Evolutionary conservation across 148 eudicot genomes (phyloP).

Genomic region (Cornus kousa): DNA sequence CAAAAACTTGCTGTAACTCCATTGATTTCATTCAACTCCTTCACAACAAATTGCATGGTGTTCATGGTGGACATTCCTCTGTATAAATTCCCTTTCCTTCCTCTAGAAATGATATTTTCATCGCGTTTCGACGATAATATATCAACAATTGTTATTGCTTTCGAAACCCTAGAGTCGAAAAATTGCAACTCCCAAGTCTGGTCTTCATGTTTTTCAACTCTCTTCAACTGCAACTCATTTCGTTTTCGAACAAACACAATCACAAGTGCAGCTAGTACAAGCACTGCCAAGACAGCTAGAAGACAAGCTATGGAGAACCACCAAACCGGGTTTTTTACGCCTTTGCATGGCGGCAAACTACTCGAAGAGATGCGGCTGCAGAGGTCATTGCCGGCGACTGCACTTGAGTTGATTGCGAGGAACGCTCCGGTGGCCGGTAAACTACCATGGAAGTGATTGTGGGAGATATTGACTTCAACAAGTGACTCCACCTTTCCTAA

Average conservation of each 20-base stretch:
- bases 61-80: constrained; percentile 27
- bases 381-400: constrained; percentile 57
- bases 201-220: constrained; percentile 42
- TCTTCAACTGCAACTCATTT: constrained; percentile 19
- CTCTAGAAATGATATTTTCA: constrained; percentile 26
- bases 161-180: constrained; percentile 38
- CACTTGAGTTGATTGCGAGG: constrained; percentile 53
- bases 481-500: constrained; percentile 62
- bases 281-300: constrained; percentile 11
- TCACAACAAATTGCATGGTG: constrained; percentile 32
- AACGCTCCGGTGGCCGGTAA: constrained; percentile 78
- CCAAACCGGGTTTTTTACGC: constrained; percentile 17
- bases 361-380: constrained; percentile 39
- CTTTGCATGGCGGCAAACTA: constrained; percentile 52
- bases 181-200: constrained; percentile 58
- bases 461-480: constrained; percentile 64
- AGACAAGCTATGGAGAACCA: constrained; percentile 26
- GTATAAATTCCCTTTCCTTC: constrained; percentile 19
- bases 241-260: constrained; percentile 17
- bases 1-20: constrained; percentile 19
- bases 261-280: constrained; percentile 6
- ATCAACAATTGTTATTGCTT: constrained; percentile 35
- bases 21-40: constrained; percentile 22
- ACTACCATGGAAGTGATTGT: constrained; percentile 59
- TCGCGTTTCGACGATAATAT: constrained; percentile 29